Evolutionary conservation across 1,284 basidiomycete species (phyloP).

Genomic region (Sparassis latifolia): DNA sequence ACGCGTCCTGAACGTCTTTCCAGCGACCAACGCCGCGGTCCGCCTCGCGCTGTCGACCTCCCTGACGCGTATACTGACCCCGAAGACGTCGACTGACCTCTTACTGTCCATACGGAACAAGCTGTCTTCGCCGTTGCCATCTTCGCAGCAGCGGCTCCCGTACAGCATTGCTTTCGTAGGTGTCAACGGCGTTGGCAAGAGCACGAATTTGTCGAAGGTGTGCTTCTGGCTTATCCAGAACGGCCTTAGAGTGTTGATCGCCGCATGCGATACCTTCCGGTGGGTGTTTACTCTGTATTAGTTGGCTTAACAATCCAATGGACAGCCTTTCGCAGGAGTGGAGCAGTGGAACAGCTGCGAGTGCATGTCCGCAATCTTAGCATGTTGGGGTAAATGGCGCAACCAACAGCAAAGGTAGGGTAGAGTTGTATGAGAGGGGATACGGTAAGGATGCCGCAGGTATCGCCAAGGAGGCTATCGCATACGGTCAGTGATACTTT

Average conservation of each 20-base stretch:
- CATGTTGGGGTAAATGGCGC: constrained; percentile 76
- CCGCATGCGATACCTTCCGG: constrained; percentile 98
- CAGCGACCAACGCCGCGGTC: constrained; percentile 83
- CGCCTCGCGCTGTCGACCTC: constrained; percentile 79
- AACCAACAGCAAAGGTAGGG: constrained; percentile 61
- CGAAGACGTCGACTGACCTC: constrained; percentile 94
- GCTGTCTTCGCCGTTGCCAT: constrained; percentile 58
- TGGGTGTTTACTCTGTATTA: constrained; percentile 23
- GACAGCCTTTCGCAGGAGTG: constrained; percentile 51
- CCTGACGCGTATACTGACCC: constrained; percentile 91
- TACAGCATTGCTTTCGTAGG: constrained; percentile 97
- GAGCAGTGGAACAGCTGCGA: constrained; percentile 95
- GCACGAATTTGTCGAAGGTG: constrained; percentile 96
- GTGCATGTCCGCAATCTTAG: constrained; percentile 95
- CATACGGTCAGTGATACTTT: constrained; percentile 55
- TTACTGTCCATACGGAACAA: constrained; percentile 77
- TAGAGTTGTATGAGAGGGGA: constrained; percentile 94
- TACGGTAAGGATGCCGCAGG: constrained; percentile 99
- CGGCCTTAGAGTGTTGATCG: constrained; percentile 87
- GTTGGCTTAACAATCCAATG: background rate
- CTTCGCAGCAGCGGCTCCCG: constrained; percentile 72
- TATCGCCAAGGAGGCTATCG: constrained; percentile 93
- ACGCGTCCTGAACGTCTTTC: constrained; percentile 8
- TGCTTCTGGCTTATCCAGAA: constrained; percentile 99
- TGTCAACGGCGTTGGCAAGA: constrained; percentile 99